These are phyloP conservation scores for Seiridium unicorne DNA, from an alignment of 2,329 filamentous ascomycete species.

Conservation along the genomic window DNA sequence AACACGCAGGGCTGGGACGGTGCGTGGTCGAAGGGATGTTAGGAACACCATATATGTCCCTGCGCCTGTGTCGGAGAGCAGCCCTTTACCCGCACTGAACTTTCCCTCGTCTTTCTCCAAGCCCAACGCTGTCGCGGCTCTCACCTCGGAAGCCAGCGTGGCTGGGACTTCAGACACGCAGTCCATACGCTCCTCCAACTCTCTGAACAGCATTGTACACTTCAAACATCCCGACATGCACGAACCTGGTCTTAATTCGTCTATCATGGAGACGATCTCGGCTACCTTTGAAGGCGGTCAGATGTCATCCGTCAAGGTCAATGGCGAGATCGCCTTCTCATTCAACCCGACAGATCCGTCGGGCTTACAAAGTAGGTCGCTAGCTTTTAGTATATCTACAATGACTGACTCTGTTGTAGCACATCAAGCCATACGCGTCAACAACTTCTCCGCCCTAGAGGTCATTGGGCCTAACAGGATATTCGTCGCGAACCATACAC, in stretches of 20 bases:
- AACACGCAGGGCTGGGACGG: slow-evolving; percentile 68
- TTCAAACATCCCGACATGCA: slow-evolving; percentile 79
- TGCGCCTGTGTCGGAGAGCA: slow-evolving; percentile 28
- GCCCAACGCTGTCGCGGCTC: slow-evolving; percentile 48
- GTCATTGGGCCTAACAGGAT: slow-evolving; percentile 92
- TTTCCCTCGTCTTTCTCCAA: slow-evolving; percentile 33
- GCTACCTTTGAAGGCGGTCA: slow-evolving; percentile 75
- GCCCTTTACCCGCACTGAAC: slow-evolving; percentile 33
- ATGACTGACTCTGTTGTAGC: slow-evolving; percentile 28
- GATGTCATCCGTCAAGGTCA: slow-evolving; percentile 70
- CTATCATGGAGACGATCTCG: slow-evolving; percentile 88
- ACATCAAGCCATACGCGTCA: slow-evolving; percentile 72
- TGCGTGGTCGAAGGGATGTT: slow-evolving; percentile 86
- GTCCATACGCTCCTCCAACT: slow-evolving; percentile 86
- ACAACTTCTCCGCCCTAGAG: slow-evolving; percentile 85
- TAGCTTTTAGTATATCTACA: slow-evolving; percentile 30
- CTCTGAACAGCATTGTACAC: slow-evolving; percentile 67
- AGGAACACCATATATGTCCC: slow-evolving; percentile 87
- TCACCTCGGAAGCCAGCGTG: slow-evolving; percentile 62
- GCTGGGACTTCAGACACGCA: slow-evolving; percentile 75
- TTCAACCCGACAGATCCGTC: slow-evolving; percentile 62
- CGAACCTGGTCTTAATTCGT: slow-evolving; percentile 78
- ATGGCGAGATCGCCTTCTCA: slow-evolving; percentile 85
- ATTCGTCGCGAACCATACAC: slow-evolving; percentile 70
- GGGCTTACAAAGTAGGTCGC: slow-evolving; percentile 44